Evolutionary conservation across 2,329 filamentous ascomycete species (phyloP), one percentile per base, ranked within the genome.

Genomic region (Monilinia aucupariae): DNA sequence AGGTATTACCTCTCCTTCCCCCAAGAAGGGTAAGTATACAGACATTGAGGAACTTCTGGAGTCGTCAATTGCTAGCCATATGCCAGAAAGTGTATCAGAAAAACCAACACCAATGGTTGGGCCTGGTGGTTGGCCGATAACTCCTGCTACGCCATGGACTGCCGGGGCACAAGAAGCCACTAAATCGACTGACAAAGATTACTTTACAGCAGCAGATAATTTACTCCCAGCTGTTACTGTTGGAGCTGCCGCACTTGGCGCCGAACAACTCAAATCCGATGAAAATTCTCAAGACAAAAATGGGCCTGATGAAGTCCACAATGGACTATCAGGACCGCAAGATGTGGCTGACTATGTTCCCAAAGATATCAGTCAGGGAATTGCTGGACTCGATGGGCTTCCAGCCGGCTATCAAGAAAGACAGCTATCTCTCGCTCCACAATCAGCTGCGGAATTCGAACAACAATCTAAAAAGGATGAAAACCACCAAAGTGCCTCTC

Each of bases 361-460:
- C 32, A 39, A 62, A 43, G 49, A 32, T 8, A 59, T 67, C 4
- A 45, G 5, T 34, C 34, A 61, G 13, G 61, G 63, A 13, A 22
- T 47, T 53, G 17, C 30, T 13, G 59, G 52, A 39, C 22, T 12
- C 22, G 61, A 65, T 53, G 55, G 56, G 10, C 62, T 62, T 63
- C 15, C 51, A 13, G 50, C 56, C 41, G 56, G 41, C 17, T 61
- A 59, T 37, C 54, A 65, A 49, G 54, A 64, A 51, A 62, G 64
- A 37, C 60, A 65, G 39, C 20, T 62, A n/a, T 62, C 64, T 34
- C 53, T 66, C 32, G 62, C 65, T 20, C 65, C 37, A 27, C 66
- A 68, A 43, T 54, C 64, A 49, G 64, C 70, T 61, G 67, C 67
- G 48, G 71, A 72, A 49, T 71, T 71, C 59, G 66, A 62, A 25